Conservation (phyloP, 2,329 filamentous ascomycete species). For the Magnaporthiopsis incrustans region DNA sequence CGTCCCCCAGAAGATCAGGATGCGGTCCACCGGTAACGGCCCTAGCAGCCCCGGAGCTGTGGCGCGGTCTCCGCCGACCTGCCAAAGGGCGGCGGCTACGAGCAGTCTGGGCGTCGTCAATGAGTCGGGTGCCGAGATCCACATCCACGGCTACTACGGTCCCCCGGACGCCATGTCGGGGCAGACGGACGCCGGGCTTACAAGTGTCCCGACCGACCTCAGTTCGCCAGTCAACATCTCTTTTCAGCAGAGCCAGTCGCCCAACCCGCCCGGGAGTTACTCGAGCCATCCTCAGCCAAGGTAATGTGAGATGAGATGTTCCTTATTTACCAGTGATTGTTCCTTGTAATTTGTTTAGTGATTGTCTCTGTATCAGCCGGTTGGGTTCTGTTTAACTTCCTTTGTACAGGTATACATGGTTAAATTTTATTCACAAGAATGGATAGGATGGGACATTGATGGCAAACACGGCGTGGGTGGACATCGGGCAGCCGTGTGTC, state of each 20-base stretch:
- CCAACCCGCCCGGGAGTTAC: not conserved
- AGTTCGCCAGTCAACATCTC: slow-evolving; percentile 9
- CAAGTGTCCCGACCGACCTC: slow-evolving; percentile 6
- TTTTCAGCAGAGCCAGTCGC: not conserved
- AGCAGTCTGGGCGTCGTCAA: slow-evolving; percentile 26
- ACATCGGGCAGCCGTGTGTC: not conserved
- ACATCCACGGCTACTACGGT: slow-evolving; percentile 42
- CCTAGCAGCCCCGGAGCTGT: slow-evolving; percentile 3
- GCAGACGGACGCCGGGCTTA: slow-evolving; percentile 27
- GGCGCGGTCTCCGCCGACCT: slow-evolving; percentile 9
- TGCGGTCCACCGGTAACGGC: slow-evolving; percentile 20
- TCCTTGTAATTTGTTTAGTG: not conserved
- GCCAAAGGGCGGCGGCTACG: slow-evolving; percentile 16
- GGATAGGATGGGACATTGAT: not conserved
- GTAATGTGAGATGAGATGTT: not conserved
- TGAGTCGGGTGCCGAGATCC: slow-evolving; percentile 32
- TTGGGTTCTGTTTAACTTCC: not conserved
- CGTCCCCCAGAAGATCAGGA: slow-evolving; percentile 2
- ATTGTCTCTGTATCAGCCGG: not conserved
- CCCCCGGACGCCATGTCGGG: slow-evolving; percentile 30
- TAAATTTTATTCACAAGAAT: not conserved
- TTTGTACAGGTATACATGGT: not conserved
- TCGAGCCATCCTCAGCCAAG: not conserved
- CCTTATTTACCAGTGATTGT: not conserved
- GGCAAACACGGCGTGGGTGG: not conserved